Base-by-base conservation (phyloP, 1,284 basidiomycete genomes). In the Apiotrichum sp. region DNA sequence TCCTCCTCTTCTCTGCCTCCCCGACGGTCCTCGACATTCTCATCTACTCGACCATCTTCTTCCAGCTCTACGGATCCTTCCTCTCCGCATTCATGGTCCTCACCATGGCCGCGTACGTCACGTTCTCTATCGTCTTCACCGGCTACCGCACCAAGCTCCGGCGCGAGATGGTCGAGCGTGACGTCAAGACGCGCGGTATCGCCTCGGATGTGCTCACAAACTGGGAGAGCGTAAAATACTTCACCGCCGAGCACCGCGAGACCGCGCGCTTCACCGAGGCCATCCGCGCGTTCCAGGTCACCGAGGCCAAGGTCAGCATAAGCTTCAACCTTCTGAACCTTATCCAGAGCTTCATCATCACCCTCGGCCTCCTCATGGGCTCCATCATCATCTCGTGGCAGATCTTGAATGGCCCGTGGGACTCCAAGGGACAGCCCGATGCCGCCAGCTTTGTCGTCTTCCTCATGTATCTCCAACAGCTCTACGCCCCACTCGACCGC, bases 141-240 rank as follows among this genome's bases (percentile, higher is more conserved):
- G 55, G 53, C 33, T 54, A n/a, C 67, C 91, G 93, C 61, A 96
- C 91, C 4, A 83, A 83, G 52, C 95, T 95, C 78, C 86, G 96
- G 16, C 84, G 91, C 49, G 84, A 95, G 62, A 93, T 93, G 2
- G 97, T 97, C 73, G 85, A 88, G 51, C 91, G 91, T 0, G 96
- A 98, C 67, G 93, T 98, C 75, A 88, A 87, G 67, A 92, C 90
- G 9, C 91, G 95, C 0, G 90, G 90, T 0, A 85, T 89, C 3
- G 91, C 91, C 1, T 89, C 96, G n/a, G 96, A 99, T 70, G 91
- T 92, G 0, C 78, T 99, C 52, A 92, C 97, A 71, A 99, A 99
- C 73, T 98, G 92, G 73, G 95, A 99, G 73, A 93, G 93, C 14
- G 96, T 99, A 66, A 99, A 98, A 82, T 92, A 91, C 75, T 61